Conservation (phyloP, 768 basidiomycete genomes). For the Rhodotorula babjevae region DNA sequence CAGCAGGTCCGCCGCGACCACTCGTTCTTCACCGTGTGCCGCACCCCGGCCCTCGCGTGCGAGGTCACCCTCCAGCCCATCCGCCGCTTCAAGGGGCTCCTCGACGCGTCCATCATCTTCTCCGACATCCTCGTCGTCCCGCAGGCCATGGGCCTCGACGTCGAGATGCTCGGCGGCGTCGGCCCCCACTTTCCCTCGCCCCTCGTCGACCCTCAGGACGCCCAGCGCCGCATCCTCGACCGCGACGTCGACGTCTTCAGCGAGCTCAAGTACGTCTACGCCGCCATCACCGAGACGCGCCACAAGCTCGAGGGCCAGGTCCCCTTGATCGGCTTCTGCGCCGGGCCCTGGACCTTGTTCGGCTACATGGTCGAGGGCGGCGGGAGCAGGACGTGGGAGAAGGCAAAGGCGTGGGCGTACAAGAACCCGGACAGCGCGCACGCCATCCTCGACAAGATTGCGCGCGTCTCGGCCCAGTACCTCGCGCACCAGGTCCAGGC, state of each 20-base stretch:
- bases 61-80: slow-evolving; percentile 92
- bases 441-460: slow-evolving; percentile 68
- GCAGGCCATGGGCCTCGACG: slow-evolving; percentile 92
- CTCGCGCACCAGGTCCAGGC: slow-evolving; percentile 89
- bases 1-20: slow-evolving; percentile 75
- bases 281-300: slow-evolving; percentile 81
- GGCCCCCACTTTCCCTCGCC: slow-evolving; percentile 81
- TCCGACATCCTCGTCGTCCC: slow-evolving; percentile 96
- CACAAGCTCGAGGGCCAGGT: slow-evolving; percentile 76
- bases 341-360: slow-evolving; percentile 97
- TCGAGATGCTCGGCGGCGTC: slow-evolving; percentile 76
- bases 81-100: slow-evolving; percentile 71
- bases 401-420: slow-evolving; percentile 91
- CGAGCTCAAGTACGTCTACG: slow-evolving; percentile 84
- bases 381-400: slow-evolving; percentile 80
- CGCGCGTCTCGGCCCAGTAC: slow-evolving; percentile 83
- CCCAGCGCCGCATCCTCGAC: slow-evolving; percentile 70
- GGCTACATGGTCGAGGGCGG: slow-evolving; percentile 98
- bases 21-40: slow-evolving; percentile 92
- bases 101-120: slow-evolving; percentile 98
- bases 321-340: slow-evolving; percentile 93
- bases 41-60: slow-evolving; percentile 79
- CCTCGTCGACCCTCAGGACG: slow-evolving; percentile 69
- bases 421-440: slow-evolving; percentile 79
- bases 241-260: slow-evolving; percentile 63